Percentiles rank a stretch among this genome's conserved stretches.
Evolutionary conservation across 768 basidiomycete species (phyloP).

Genomic region (Hortiboletus campestris): DNA sequence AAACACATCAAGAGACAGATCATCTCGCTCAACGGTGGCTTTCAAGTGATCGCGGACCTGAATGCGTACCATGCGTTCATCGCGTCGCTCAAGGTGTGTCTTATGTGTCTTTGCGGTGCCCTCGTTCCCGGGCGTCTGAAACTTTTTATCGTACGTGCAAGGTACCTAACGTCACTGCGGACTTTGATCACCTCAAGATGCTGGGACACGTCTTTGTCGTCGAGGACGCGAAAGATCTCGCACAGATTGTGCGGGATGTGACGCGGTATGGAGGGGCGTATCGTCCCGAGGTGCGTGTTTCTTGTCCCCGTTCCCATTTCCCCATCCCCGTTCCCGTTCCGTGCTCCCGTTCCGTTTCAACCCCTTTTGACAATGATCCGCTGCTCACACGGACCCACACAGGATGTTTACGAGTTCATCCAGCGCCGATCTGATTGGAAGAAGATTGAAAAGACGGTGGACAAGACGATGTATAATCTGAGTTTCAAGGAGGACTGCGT

Average conservation of each 20-base stretch:
- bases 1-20: slow-evolving; percentile 98
- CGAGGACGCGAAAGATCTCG: slow-evolving; percentile 93
- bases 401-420: slow-evolving; percentile 96
- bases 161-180: slow-evolving; percentile 78
- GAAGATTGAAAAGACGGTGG: slow-evolving; percentile 95
- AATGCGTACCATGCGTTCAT: slow-evolving; percentile 94
- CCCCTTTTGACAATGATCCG: background rate
- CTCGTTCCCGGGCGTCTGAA: background rate
- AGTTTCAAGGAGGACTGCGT: slow-evolving; percentile 92
- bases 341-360: background rate
- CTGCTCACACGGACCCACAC: background rate
- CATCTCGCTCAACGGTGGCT: slow-evolving; percentile 90
- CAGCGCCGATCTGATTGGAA: slow-evolving; percentile 96
- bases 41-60: slow-evolving; percentile 94
- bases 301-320: background rate
- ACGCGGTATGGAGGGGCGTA: slow-evolving; percentile 95
- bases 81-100: slow-evolving; percentile 72
- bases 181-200: slow-evolving; percentile 96
- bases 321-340: background rate
- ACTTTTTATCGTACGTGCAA: slow-evolving; percentile 20
- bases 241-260: slow-evolving; percentile 93
- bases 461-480: slow-evolving; percentile 92
- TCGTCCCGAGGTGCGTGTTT: slow-evolving; percentile 75
- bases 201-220: slow-evolving; percentile 95
- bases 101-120: background rate